Base-by-base conservation (phyloP, 768 basidiomycete species). In the Tylopilus rubrobrunneus region DNA sequence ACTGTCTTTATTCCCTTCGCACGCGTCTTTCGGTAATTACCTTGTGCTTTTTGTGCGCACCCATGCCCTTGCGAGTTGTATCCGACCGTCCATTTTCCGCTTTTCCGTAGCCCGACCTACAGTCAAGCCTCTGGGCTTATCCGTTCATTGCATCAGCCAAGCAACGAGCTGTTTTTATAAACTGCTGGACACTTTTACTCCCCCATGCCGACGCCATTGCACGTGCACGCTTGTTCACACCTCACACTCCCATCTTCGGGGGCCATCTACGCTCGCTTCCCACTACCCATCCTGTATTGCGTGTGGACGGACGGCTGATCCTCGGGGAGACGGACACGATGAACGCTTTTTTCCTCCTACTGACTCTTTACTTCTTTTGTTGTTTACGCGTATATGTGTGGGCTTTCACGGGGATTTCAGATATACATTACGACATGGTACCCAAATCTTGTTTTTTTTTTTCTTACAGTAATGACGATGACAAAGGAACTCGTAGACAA, bases 401-500 rank as follows among this genome's bases (percentile, higher is more conserved):
- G n/a, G n/a, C n/a, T n/a, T n/a, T n/a, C n/a, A n/a, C n/a, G n/a
- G n/a, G n/a, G n/a, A n/a, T n/a, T 23, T 39, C n/a, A 19, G 7
- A 59, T 62, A 63, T 67, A 69, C 65, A 58, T 56, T 69, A 69
- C 53, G 65, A 67, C 55, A 62, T 51, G 44, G 48, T 59, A 67
- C 57, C 57, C 25, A 25, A 29, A n/a, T n/a, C n/a, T n/a, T n/a
- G n/a, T n/a, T 21, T 23, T 34, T 17, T 31, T 54, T n/a, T n/a
- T n/a, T n/a, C n/a, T n/a, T n/a, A n/a, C n/a, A n/a, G n/a, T n/a
- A n/a, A n/a, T n/a, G n/a, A n/a, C n/a, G n/a, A n/a, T n/a, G n/a
- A n/a, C n/a, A n/a, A n/a, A n/a, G n/a, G 45, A 39, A 58, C 55
- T 49, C 53, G 33, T 67, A 69, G 25, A 5, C n/a, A 25, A 25